Conservation (phyloP, 1,139 yeast genomes). For the Saccharomyces hybrid region DNA sequence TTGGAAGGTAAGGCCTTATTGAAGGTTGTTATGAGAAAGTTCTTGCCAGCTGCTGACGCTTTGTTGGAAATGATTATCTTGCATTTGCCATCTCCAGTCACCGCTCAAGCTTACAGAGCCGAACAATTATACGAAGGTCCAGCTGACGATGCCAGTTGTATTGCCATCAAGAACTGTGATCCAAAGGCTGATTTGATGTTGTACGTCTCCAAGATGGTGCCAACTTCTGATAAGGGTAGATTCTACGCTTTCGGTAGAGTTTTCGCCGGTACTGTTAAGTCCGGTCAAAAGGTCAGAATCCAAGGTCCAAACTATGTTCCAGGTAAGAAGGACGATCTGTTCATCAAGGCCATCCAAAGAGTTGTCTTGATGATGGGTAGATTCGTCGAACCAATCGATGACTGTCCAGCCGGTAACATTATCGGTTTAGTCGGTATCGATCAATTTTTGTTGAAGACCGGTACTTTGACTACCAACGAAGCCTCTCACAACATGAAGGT, state of each 20-base stretch:
- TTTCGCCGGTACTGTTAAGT: constrained; percentile 97
- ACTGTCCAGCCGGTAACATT: constrained; percentile 99
- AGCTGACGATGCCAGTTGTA: constrained; percentile 82
- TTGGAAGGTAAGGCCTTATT: constrained; percentile 97
- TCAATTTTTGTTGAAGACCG: constrained; percentile 98
- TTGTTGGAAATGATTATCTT: constrained; percentile 97
- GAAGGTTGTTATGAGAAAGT: constrained; percentile 98
- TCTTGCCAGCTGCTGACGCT: constrained; percentile 99
- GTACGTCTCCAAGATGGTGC: constrained; percentile 99
- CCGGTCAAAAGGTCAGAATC: constrained; percentile 98
- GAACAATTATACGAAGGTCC: constrained; percentile 99
- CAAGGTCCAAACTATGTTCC: constrained; percentile 99
- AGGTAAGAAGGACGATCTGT: constrained; percentile 96
- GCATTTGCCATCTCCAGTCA: constrained; percentile 98
- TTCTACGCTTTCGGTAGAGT: constrained; percentile 99
- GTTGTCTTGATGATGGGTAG: constrained; percentile 99
- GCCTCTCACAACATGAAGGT: constrained; percentile 99
- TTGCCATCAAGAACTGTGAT: constrained; percentile 96
- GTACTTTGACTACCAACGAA: constrained; percentile 96
- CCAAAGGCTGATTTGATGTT: constrained; percentile 97
- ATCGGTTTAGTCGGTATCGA: constrained; percentile 99
- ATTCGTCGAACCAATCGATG: constrained; percentile 95
- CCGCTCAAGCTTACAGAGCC: constrained; percentile 99
- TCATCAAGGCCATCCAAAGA: constrained; percentile 97
- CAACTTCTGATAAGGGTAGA: constrained; percentile 99